Evolutionary conservation across 257 asterid genomes (phyloP), one percentile per base, ranked within the genome.

Genomic region (Capsicum chinense): DNA sequence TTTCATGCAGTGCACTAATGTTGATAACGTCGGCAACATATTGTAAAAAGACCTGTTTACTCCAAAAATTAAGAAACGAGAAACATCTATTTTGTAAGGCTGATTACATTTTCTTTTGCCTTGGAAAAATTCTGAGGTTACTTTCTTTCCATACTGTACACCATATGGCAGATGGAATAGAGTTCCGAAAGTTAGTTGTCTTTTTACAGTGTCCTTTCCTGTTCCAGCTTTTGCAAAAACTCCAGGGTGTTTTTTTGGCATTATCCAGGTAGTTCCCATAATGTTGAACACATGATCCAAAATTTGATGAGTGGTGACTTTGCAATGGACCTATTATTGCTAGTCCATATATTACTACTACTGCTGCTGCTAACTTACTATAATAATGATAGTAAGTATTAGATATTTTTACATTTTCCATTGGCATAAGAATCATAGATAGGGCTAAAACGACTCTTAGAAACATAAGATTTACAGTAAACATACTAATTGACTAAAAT

Each of bases 231-330:
- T 68, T 68, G 78, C 54, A 37, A 68, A 37, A 68, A 39, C 1
- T 39, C 12, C 54, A 68, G 54, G 73, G 50, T 13, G 52, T 7
- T 37, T 68, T 68, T 39, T 39, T 15, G 78, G 78, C 54, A 8
- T 39, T 69, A 69, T 69, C 54, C 78, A 16, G 78, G 78, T 44
- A 42, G 56, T 69, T 69, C 33, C 13, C 54, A 68, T 69, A 69
- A 42, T 69, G 56, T 69, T 16, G 79, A 69, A 39, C 16, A 9
- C 79, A 17, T 42, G 79, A 33, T 69, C 79, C 79, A 42, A 69
- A 69, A 39, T 69, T 69, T 69, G 79, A 39, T 16, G 56, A 69
- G 79, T 17, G 56, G 79, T 17, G 56, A 69, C 79, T 69, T 69
- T 69, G 79, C 56, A 42, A 42, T 42, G 56, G 42, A 69, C 79